These are phyloP conservation scores for Exsudoporus floridanus DNA, from an alignment of 1,284 basidiomycete genomes.

Conservation along the genomic window DNA sequence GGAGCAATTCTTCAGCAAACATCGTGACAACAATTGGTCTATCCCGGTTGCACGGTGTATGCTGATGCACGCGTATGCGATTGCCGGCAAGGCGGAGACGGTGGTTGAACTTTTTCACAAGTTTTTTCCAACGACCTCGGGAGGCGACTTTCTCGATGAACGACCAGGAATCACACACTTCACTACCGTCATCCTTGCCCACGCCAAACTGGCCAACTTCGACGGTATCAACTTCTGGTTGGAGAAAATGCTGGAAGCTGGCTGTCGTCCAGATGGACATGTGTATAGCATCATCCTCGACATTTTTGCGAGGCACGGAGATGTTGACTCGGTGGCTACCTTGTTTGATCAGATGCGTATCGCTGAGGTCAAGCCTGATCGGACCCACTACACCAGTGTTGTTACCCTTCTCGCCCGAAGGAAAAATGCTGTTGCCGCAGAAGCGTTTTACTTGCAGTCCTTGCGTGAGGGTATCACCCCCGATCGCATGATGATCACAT, in stretches of 20 bases:
- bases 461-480: slow-evolving; percentile 60
- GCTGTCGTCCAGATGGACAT: slow-evolving; percentile 51
- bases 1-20: slow-evolving; percentile 43
- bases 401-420: slow-evolving; percentile 68
- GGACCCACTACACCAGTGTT: slow-evolving; percentile 66
- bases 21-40: slow-evolving; percentile 36
- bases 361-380: slow-evolving; percentile 49
- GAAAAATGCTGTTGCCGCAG: slow-evolving; percentile 67
- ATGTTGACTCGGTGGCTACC: slow-evolving; percentile 53
- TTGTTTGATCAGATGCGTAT: slow-evolving; percentile 67
- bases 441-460: slow-evolving; percentile 66
- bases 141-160: slow-evolving; percentile 30
- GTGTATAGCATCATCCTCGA: slow-evolving; percentile 65
- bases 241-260: slow-evolving; percentile 48
- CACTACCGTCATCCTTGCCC: slow-evolving; percentile 56
- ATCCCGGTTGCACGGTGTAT: slow-evolving; percentile 39
- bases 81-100: slow-evolving; percentile 41
- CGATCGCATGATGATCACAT: slow-evolving; percentile 62
- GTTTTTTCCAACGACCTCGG: slow-evolving; percentile 44
- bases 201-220: slow-evolving; percentile 51
- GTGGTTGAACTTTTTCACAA: slow-evolving; percentile 54
- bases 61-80: slow-evolving; percentile 56
- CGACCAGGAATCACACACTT: slow-evolving; percentile 52
- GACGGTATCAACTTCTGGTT: slow-evolving; percentile 59
- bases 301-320: slow-evolving; percentile 56